Percentiles rank a stretch among this genome's conserved stretches.
These are phyloP conservation scores for Leptomonas seymouri DNA, from an alignment of 208 protist genomes.

Conservation along the genomic window DNA sequence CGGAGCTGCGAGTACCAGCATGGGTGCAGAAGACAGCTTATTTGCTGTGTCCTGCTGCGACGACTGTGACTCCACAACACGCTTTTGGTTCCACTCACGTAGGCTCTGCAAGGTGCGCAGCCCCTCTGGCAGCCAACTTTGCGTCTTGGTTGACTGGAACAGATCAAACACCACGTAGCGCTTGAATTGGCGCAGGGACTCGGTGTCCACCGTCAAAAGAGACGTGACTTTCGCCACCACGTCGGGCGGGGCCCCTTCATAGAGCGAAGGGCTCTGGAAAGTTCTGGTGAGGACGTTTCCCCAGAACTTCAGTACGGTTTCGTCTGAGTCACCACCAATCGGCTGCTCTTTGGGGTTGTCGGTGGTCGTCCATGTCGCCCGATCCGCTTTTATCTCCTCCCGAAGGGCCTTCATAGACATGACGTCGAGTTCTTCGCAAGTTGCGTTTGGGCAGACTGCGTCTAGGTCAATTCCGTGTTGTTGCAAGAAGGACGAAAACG, in stretches of 20 bases:
- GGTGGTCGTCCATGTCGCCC: constrained; percentile 18
- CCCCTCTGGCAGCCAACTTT: constrained; percentile 58
- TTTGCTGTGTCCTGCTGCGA: background rate
- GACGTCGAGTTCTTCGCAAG: constrained; percentile 1
- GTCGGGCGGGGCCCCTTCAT: constrained; percentile 11
- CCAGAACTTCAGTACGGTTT: constrained; percentile 48
- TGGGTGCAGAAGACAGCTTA: background rate
- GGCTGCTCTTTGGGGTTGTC: constrained; percentile 60
- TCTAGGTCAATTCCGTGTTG: constrained; percentile 29
- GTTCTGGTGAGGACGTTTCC: constrained; percentile 34
- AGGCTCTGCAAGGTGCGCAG: constrained; percentile 47
- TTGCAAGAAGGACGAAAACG: constrained; percentile 47
- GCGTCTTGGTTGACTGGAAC: constrained; percentile 50
- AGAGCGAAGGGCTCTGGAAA: constrained; percentile 17
- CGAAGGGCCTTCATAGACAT: constrained; percentile 15
- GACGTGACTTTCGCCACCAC: constrained; percentile 8
- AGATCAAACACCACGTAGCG: constrained; percentile 34
- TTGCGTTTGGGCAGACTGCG: constrained; percentile 18
- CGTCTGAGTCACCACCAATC: constrained; percentile 47
- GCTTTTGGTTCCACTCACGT: constrained; percentile 37
- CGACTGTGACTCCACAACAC: background rate
- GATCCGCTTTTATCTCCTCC: constrained; percentile 15
- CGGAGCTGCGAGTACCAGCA: constrained; percentile 32
- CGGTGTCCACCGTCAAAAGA: constrained; percentile 5
- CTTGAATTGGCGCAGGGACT: constrained; percentile 15